These are phyloP conservation scores for Venturia effusa DNA, from an alignment of 2,329 filamentous ascomycete genomes.

Conservation along the genomic window DNA sequence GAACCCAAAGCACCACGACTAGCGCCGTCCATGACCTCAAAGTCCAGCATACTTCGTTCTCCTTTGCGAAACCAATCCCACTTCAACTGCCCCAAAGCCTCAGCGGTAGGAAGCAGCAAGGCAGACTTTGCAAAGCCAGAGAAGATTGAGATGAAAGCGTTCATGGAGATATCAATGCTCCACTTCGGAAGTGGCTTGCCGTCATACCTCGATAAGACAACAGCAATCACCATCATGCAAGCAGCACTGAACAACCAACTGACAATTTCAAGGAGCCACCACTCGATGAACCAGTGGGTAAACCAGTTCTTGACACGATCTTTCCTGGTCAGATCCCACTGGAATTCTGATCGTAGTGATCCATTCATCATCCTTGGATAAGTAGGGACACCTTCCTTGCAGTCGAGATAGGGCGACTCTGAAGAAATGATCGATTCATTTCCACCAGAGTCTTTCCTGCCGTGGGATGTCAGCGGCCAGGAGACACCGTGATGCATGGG, in stretches of 20 bases:
- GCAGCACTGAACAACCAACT: conserved; percentile 21
- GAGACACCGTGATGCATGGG: background rate
- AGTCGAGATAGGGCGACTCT: background rate
- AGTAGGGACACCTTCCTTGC: background rate
- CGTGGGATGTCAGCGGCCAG: background rate
- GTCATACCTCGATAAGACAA: conserved; percentile 21
- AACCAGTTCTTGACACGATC: conserved; percentile 8
- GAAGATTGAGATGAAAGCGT: conserved; percentile 21
- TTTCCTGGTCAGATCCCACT: background rate
- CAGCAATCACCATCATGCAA: conserved; percentile 25
- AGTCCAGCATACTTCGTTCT: conserved; percentile 23
- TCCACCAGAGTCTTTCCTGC: background rate
- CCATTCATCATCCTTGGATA: conserved; percentile 4
- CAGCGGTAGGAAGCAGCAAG: conserved; percentile 19
- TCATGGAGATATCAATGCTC: conserved; percentile 23
- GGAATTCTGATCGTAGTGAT: background rate
- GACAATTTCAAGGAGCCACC: conserved; percentile 22
- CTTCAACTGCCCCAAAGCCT: conserved; percentile 25
- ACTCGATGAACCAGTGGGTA: conserved; percentile 13
- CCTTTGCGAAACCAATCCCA: conserved; percentile 25
- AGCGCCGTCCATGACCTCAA: conserved; percentile 23
- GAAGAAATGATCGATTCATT: background rate
- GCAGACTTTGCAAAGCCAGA: conserved; percentile 21
- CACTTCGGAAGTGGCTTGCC: conserved; percentile 21
- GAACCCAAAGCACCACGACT: conserved; percentile 11